phyloP scores from a whole-genome alignment of 2,329 filamentous ascomycete genomes.

The Botrytis fabae region DNA sequence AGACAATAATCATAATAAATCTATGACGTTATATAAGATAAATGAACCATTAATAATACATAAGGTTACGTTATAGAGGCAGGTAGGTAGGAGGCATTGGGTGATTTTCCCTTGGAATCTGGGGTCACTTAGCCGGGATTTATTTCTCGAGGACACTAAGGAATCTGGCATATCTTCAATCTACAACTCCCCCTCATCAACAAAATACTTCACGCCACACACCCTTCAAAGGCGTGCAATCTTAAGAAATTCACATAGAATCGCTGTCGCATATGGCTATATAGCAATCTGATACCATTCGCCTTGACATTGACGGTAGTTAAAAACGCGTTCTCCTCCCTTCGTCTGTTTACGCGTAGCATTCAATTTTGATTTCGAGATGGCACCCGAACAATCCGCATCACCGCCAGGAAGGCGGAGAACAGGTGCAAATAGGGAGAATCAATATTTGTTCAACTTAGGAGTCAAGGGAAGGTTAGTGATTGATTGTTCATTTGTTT shows the following conservation, averaged over 20 bases:
- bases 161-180: constrained; percentile 1
- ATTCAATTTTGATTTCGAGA: neutral
- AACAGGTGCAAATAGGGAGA: constrained; percentile 38
- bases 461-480: constrained; percentile 52
- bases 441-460: constrained; percentile 52
- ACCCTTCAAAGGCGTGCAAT: neutral
- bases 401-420: constrained; percentile 34
- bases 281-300: neutral
- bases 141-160: neutral
- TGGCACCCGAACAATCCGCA: constrained; percentile 22
- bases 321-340: neutral
- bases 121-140: neutral
- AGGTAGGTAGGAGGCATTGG: neutral
- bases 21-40: neutral
- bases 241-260: neutral
- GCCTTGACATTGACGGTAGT: neutral
- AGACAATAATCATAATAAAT: neutral
- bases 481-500: neutral
- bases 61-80: neutral
- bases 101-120: neutral
- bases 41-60: neutral
- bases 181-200: constrained; percentile 2
- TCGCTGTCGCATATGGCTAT: neutral
- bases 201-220: constrained; percentile 6
- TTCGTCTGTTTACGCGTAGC: constrained; percentile 12